Conservation (phyloP, 192 early-diverging fungal genomes). For the Neocallimastix lanati region DNA sequence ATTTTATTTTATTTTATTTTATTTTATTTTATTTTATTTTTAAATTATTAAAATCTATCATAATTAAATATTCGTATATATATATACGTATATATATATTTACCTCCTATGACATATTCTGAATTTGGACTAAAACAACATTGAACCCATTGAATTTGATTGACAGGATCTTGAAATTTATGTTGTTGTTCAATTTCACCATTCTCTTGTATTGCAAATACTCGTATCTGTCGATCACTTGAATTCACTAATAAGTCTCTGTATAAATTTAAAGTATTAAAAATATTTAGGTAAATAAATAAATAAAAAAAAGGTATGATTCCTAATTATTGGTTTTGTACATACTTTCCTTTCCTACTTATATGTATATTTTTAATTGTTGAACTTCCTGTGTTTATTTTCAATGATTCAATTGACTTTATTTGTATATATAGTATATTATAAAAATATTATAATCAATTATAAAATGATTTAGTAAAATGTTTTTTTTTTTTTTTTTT, state of each 20-base stretch:
- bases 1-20: too few species aligned
- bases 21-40: too few species aligned
- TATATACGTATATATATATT: too few species aligned
- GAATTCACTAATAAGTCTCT: slow-evolving; percentile 65
- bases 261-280: too few species aligned
- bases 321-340: too few species aligned
- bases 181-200: slow-evolving; percentile 6
- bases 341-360: slow-evolving; percentile 45
- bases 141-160: slow-evolving; percentile 74
- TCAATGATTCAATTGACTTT: background rate
- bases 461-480: too few species aligned
- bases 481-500: too few species aligned
- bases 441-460: too few species aligned
- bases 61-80: too few species aligned
- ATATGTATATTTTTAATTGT: slow-evolving; percentile 43
- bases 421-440: background rate
- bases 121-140: slow-evolving; percentile 73
- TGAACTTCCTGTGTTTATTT: slow-evolving; percentile 11
- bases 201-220: slow-evolving; percentile 27
- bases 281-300: too few species aligned
- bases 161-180: slow-evolving; percentile 80
- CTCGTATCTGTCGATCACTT: slow-evolving; percentile 58
- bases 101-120: slow-evolving; percentile 77
- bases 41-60: too few species aligned
- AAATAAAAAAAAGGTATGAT: too few species aligned